Percentiles rank a stretch among this genome's conserved stretches.
Evolutionary conservation across 441 rosid species (phyloP).

Genomic region (Erysimum cheiri): DNA sequence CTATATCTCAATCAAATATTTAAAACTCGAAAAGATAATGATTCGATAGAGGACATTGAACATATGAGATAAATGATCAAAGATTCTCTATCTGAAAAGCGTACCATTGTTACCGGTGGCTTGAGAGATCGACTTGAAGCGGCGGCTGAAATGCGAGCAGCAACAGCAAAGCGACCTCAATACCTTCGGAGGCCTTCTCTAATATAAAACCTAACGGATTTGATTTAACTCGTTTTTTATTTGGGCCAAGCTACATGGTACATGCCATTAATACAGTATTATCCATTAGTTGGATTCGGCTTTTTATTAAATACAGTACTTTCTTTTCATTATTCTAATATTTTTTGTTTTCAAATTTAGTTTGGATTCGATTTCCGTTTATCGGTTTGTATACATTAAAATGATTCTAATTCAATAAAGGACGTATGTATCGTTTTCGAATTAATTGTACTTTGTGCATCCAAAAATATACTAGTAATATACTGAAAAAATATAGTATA

Average conservation of each 20-base stretch:
- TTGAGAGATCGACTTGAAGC: background rate
- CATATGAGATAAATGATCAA: background rate
- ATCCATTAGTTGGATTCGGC: background rate
- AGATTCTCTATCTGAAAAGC: background rate
- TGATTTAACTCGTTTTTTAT: background rate
- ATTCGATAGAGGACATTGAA: background rate
- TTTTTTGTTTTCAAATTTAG: too few relatives aligned
- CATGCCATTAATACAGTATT: too few relatives aligned
- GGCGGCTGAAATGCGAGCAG: background rate
- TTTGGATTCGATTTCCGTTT: too few relatives aligned
- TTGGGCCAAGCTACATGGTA: background rate
- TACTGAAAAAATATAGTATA: too few relatives aligned
- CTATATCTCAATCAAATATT: background rate
- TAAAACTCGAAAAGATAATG: background rate
- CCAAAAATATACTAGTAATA: too few relatives aligned
- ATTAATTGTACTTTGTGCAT: background rate
- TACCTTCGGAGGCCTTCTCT: background rate
- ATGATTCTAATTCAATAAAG: background rate
- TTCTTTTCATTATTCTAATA: too few relatives aligned
- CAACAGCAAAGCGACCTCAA: background rate
- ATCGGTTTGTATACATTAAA: too few relatives aligned
- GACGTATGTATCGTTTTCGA: too few relatives aligned
- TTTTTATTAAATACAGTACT: background rate
- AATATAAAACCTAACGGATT: background rate
- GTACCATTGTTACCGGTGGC: constrained; percentile 13